Conservation (phyloP, 345 rosid species). For the Rubroshorea leprosula region DNA sequence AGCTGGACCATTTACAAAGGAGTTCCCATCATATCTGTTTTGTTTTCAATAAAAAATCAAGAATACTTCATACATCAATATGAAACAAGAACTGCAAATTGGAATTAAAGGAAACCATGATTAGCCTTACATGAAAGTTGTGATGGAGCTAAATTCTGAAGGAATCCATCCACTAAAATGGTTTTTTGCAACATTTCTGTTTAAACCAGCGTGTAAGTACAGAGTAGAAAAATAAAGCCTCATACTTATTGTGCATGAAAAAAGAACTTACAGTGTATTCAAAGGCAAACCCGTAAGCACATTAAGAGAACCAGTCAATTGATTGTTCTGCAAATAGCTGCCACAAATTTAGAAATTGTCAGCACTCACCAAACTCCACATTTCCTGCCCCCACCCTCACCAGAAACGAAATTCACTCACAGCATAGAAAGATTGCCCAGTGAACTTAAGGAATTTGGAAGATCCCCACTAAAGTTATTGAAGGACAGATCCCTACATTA, state of each 20-base stretch:
- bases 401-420: conserved; percentile 47
- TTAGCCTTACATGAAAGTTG: conserved; percentile 62
- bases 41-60: conserved; percentile 21
- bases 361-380: conserved; percentile 10
- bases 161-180: conserved; percentile 91
- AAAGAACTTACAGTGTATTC: conserved; percentile 64
- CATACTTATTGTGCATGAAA: not conserved
- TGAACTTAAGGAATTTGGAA: conserved; percentile 75
- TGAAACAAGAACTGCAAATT: not conserved
- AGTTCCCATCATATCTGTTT: conserved; percentile 79
- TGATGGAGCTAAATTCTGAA: conserved; percentile 56
- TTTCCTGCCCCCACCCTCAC: not conserved
- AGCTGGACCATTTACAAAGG: conserved; percentile 78
- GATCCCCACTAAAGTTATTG: conserved; percentile 87
- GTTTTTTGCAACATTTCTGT: conserved; percentile 92
- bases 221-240: not conserved
- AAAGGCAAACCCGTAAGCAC: conserved; percentile 63
- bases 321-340: conserved; percentile 92
- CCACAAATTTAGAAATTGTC: conserved; percentile 23
- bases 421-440: conserved; percentile 60
- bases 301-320: conserved; percentile 70
- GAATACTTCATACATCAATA: conserved; percentile 9
- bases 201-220: conserved; percentile 19
- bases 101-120: conserved; percentile 7
- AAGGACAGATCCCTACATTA: conserved; percentile 81